Base-by-base conservation (phyloP, 129 eudicot genomes). In the Glebionis coronaria region DNA sequence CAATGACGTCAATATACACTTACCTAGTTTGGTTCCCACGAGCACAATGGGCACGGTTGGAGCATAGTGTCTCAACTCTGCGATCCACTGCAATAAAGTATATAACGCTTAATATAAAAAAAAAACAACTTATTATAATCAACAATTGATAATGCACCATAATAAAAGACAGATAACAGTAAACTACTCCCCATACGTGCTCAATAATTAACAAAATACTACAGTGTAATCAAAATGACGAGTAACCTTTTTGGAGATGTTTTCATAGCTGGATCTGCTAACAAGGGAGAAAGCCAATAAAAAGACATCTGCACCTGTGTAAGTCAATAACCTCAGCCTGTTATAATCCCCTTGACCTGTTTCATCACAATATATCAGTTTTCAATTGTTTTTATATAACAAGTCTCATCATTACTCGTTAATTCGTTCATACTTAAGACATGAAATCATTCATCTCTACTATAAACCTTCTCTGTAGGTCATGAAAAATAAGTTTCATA, bases 261-360 rank as follows among this genome's bases (percentile, higher is more conserved):
- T 89, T 65, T 89, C 96, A 62, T 83, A 89, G 81, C 93, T 89
- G 56, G 96, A 90, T 56, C 78, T 81, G 76, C 96, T 89, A 35
- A 83, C 72, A 6, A 89, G 84, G 28, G 96, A 89, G 55, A 89
- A 85, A 3, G 93, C 87, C 58, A 89, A 70, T 14, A 89, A 25
- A 63, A 89, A 89, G 12, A 85, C 87, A 79, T 89, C 90, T 44
- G 93, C 96, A 53, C 96, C 96, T 68, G 93, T 85, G 56, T 85
- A 89, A 75, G 88, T 89, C 19, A 89, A 61, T 59, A 93, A 93
- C 79, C 93, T 80, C 29, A 89, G 77, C 70, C 93, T 79, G 74
- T 89, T 89, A 68, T 89, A 88, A 74, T 88, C 96, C 76, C 85
- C 92, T 56, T 88, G 96, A 9, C 93, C 96, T 85, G 82, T 8